Conservation (phyloP, 306 rosid species). For the Quercus mongolica region DNA sequence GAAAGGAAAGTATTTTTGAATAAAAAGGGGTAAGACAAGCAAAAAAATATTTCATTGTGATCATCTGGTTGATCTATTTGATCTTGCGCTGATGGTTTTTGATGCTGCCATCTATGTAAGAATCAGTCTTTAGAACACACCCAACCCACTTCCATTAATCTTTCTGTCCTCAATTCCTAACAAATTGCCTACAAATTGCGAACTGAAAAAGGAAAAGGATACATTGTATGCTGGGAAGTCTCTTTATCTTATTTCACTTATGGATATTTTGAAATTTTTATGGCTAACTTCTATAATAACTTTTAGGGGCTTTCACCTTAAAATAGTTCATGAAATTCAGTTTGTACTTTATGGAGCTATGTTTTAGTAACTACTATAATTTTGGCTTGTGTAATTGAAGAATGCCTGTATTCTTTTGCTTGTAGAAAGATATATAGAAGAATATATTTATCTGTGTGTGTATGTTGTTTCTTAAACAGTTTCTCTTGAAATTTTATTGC, state of each 20-base stretch:
- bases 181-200: not conserved
- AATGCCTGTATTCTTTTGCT: not conserved
- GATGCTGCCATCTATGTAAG: not conserved
- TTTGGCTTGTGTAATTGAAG: not conserved
- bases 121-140: not conserved
- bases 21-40: not conserved
- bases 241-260: not conserved
- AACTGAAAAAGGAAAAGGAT: not conserved
- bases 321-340: not conserved
- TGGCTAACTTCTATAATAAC: not conserved
- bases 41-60: not conserved
- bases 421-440: not conserved
- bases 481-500: conserved; percentile 9
- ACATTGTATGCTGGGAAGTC: not conserved
- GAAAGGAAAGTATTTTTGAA: not conserved
- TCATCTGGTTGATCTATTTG: not conserved
- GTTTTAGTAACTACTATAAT: not conserved
- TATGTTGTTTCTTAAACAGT: not conserved
- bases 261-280: not conserved
- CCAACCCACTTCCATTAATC: not conserved
- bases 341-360: not conserved
- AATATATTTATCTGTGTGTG: not conserved
- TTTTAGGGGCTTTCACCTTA: not conserved
- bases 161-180: not conserved
- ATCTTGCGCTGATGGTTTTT: not conserved